Conservation (phyloP, 345 rosid genomes). For the Brassica cretica region DNA sequence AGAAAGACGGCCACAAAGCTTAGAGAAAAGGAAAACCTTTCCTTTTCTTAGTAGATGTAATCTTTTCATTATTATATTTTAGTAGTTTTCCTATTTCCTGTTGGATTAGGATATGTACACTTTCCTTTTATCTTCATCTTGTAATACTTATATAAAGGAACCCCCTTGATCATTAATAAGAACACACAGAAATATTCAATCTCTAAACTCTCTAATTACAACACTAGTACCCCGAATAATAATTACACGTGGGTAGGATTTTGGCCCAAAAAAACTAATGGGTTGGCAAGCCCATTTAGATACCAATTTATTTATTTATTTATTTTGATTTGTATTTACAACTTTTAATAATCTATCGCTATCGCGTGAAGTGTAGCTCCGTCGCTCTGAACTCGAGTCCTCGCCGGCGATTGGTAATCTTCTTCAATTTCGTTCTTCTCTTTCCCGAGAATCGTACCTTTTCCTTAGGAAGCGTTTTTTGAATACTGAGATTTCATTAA, state of each 20-base stretch:
- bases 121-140: no score
- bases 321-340: neutral
- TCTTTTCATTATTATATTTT: no score
- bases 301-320: neutral
- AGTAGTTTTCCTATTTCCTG: no score
- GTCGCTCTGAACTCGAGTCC: slow-evolving; percentile 24
- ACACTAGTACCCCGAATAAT: neutral
- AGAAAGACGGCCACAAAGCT: no score
- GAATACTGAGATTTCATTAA: neutral
- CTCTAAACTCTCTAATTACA: no score
- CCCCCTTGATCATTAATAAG: no score
- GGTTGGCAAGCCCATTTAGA: slow-evolving; percentile 20
- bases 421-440: slow-evolving; percentile 9
- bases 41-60: no score
- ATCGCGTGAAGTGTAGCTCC: slow-evolving; percentile 20
- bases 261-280: slow-evolving; percentile 25
- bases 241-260: neutral
- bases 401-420: slow-evolving; percentile 36
- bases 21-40: no score
- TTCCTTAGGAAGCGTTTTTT: neutral
- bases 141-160: no score
- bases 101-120: no score
- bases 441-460: neutral
- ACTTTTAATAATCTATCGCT: neutral
- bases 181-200: no score